phyloP scores from a whole-genome alignment of 1,139 yeast species.

The Lodderomyces oxycetoniae region DNA sequence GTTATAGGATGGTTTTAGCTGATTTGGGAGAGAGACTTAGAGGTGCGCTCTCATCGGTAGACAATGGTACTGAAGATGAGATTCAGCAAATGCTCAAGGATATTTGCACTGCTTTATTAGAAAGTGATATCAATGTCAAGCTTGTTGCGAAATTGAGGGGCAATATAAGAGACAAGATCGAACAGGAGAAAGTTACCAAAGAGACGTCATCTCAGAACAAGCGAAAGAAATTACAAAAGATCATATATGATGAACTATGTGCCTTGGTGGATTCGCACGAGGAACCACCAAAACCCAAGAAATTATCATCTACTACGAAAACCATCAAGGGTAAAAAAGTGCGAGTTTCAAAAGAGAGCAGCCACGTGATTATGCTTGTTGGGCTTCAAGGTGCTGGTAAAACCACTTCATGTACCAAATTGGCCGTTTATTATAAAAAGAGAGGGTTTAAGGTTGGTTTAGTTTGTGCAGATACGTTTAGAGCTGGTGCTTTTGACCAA shows the following conservation, averaged over 20 bases:
- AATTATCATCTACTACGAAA: slow-evolving; percentile 30
- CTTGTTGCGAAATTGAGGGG: slow-evolving; percentile 75
- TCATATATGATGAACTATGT: slow-evolving; percentile 89
- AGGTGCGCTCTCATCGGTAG: slow-evolving; percentile 65
- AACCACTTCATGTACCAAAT: slow-evolving; percentile 93
- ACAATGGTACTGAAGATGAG: slow-evolving; percentile 39
- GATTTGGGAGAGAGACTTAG: slow-evolving; percentile 86
- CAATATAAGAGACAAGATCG: slow-evolving; percentile 56
- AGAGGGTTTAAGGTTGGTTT: slow-evolving; percentile 93
- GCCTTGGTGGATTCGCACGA: slow-evolving; percentile 68
- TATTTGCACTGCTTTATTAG: slow-evolving; percentile 83
- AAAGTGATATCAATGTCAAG: slow-evolving; percentile 85
- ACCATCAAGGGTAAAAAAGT: slow-evolving; percentile 30
- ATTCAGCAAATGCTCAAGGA: slow-evolving; percentile 66
- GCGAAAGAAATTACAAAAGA: slow-evolving; percentile 79
- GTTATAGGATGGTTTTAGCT: slow-evolving; percentile 95
- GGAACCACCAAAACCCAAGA: slow-evolving; percentile 81
- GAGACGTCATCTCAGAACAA: slow-evolving; percentile 55
- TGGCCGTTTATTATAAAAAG: slow-evolving; percentile 90
- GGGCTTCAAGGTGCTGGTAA: slow-evolving; percentile 99
- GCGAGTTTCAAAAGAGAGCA: slow-evolving; percentile 24
- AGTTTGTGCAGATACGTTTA: slow-evolving; percentile 97
- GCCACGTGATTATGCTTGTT: slow-evolving; percentile 86
- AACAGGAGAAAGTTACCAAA: slow-evolving; percentile 43
- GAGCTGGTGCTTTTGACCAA: slow-evolving; percentile 99